Base-by-base conservation (phyloP, 176 grass and related monocot species). In the Oryza officinalis region DNA sequence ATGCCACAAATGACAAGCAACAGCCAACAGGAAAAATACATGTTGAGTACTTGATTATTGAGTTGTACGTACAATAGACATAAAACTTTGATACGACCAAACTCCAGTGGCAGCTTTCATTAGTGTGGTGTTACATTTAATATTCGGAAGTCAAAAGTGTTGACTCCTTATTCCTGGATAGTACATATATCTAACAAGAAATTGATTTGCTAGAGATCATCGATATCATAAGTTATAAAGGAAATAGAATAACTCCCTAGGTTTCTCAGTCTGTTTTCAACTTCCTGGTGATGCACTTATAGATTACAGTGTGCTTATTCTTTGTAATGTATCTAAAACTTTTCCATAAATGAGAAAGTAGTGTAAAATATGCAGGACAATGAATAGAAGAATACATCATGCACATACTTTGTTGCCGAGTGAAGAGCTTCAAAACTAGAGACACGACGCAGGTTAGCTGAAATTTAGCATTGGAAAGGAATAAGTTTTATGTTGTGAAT, bases 401-500 rank as follows among this genome's bases (percentile, higher is more conserved):
- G 68, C 2, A 75, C 91, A 77, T 92, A 99, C 97, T 99, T 99
- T 60, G 84, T 92, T 83, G 97, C 93, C 69, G 93, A 99, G n/a
- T 92, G 91, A 52, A 99, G 91, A 87, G 93, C 93, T 91, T 99
- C 91, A 79, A 96, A 94, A 67, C 97, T 99, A 71, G 90, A 95
- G 69, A 91, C 61, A 59, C 88, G 93, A 20, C 90, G 91, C 40
- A 99, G 86, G 78, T 99, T 99, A 88, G 93, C 97, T 99, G 93
- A 89, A 95, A 94, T 68, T 77, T 75, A 60, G 68, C 63, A 87
- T 73, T 71, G 41, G 32, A 68, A 86, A 10, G 11, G 18, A 94
- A 86, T 88, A 76, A 47, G 71, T 20, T 76, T 49, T 75, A 18
- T 86, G 13, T 10, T 85, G 31, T 35, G 17, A 30, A 80, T 67